Evolutionary conservation across 805 yeast genomes (phyloP).

Genomic region (Suhomyces canberraensis): DNA sequence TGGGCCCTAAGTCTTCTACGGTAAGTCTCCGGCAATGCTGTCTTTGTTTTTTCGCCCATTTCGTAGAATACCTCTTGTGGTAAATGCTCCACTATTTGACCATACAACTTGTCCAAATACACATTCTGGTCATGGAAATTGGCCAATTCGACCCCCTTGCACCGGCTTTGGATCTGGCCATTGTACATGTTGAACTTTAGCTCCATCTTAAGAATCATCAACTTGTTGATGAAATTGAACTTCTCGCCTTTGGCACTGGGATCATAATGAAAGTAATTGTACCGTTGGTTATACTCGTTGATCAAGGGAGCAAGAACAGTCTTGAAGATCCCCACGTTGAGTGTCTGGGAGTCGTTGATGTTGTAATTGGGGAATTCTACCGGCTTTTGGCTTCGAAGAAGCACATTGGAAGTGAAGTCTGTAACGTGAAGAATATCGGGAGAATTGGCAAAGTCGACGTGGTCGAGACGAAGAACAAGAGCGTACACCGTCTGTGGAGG

Average conservation of each 20-base stretch:
- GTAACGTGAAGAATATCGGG: conserved; percentile 7
- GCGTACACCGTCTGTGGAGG: too few relatives aligned
- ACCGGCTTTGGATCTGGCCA: conserved; percentile 12
- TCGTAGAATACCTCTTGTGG: conserved; percentile 3
- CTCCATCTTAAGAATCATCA: conserved; percentile 5
- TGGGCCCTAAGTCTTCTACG: background rate
- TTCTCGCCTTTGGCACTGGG: background rate
- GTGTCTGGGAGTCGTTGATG: conserved; percentile 1
- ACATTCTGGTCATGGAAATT: background rate
- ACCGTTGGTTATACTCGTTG: background rate
- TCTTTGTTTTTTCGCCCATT: background rate
- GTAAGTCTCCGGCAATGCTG: conserved; percentile 1
- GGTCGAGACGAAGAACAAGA: conserved; percentile 2
- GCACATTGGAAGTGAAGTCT: conserved; percentile 2
- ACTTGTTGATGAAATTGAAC: background rate
- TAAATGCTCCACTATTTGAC: background rate
- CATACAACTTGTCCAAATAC: background rate
- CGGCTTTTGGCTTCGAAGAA: background rate
- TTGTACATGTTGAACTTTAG: conserved; percentile 11
- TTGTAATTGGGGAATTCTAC: background rate
- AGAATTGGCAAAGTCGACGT: background rate
- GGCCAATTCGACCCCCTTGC: background rate
- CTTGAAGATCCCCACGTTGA: background rate
- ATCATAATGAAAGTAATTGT: background rate
- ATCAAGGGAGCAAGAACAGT: background rate